Evolutionary conservation across 2,329 filamentous ascomycete genomes (phyloP), one percentile per base, ranked within the genome.

Genomic region (Lanzia echinophila): DNA sequence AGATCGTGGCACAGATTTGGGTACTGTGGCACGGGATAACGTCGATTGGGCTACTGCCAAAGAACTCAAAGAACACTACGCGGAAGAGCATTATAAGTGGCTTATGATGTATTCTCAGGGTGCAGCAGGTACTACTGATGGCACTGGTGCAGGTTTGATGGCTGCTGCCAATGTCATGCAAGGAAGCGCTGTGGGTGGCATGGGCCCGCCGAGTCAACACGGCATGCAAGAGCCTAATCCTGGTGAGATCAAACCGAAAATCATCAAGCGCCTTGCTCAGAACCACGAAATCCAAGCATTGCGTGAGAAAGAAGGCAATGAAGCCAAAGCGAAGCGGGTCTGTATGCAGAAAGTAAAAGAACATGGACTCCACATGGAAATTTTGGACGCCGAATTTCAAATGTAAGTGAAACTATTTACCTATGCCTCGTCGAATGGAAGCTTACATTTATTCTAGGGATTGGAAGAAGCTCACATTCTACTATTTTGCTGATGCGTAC

Each of bases 391-490:
- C 4, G 94, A 99, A 69, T 99, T 96, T 68, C 94, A 99, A 68
- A 95, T 96, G 92, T 95, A 76, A 81, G 88, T 79, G 11, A 17
- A 32, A 31, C 24, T 17, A n/a, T 24, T 15, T 6, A 34, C 33
- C 8, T 11, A n/a, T 22, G 24, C 33, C 10, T 13, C 17, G 22
- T 32, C 38, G 41, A 8, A 50, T 20, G 20, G 15, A 45, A 31
- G 39, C 52, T 54, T 38, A 54, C 39, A 7, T 39, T 19, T 36
- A 2, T 47, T 20, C 11, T 63, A 96, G 92, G 85, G 94, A 99
- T 69, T 96, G 90, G 84, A 96, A 97, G 73, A 99, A 99, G 70
- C 75, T 99, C 53, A 99, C 95, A 0, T 97, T 97, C 72, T 99
- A 96, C 75, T 99, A 97, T 73, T 99, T 96, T 69, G 92, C 94